A percentile compares a stretch with the other conserved stretches of the same genome.
Conservation (phyloP, 2,329 filamentous ascomycete species). For the Cladophialophora chaetospira region DNA sequence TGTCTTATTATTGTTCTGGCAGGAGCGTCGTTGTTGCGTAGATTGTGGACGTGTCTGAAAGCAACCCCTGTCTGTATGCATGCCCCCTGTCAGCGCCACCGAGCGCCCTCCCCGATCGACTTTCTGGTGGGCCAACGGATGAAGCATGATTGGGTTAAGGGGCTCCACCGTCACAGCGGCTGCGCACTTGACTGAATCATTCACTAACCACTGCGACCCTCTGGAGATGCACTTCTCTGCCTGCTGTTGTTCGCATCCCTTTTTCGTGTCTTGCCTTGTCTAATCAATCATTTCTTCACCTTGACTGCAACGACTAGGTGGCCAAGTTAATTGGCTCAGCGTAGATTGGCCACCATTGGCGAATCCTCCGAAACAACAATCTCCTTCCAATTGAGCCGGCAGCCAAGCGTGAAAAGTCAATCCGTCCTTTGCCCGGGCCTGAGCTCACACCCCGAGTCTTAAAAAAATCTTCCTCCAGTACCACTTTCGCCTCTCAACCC, state of each 20-base stretch:
- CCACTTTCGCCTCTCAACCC: constrained; percentile 17
- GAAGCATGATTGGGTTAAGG: constrained; percentile 3
- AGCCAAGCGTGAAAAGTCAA: constrained; percentile 10
- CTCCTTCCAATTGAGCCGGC: constrained; percentile 2
- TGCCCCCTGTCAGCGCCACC: constrained; percentile 6
- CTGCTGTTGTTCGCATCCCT: constrained; percentile 11
- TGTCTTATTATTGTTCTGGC: no score
- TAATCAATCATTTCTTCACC: background rate
- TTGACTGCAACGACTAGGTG: background rate
- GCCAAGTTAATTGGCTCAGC: background rate
- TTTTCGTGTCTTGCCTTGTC: constrained; percentile 11
- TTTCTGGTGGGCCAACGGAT: constrained; percentile 8
- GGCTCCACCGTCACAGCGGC: constrained; percentile 27
- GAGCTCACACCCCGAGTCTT: constrained; percentile 8
- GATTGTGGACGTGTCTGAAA: background rate
- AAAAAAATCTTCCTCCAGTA: constrained; percentile 13
- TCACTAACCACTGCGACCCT: constrained; percentile 5
- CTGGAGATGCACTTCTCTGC: background rate
- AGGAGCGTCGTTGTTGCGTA: no score
- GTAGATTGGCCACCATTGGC: constrained; percentile 4
- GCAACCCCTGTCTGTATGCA: background rate
- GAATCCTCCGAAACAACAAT: constrained; percentile 16
- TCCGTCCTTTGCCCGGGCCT: constrained; percentile 1
- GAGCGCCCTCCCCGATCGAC: constrained; percentile 25
- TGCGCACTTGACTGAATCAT: constrained; percentile 22